phyloP scores from a whole-genome alignment of 345 rosid genomes.

The Eucalyptus curtisii region DNA sequence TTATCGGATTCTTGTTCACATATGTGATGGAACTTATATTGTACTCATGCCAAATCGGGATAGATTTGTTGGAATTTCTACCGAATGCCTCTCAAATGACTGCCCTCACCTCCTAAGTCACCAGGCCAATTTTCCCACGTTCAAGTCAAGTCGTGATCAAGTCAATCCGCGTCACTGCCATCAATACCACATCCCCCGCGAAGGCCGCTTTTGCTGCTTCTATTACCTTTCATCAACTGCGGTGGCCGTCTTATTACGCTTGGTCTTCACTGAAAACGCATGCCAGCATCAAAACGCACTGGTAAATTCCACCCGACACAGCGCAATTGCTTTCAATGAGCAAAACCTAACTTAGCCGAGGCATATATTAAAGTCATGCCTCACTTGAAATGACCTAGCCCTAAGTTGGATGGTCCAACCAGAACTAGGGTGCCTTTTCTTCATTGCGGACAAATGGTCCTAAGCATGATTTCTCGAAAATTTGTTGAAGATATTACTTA shows the following conservation, averaged over 20 bases:
- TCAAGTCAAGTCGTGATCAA: not conserved
- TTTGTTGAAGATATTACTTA: not conserved
- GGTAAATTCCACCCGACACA: not conserved
- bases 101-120: not conserved
- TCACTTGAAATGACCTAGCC: not conserved
- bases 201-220: not conserved
- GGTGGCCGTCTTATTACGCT: not conserved
- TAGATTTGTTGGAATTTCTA: not conserved
- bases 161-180: not conserved
- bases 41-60: not conserved
- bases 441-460: not conserved
- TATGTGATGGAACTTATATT: not conserved
- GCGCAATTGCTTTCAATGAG: not conserved
- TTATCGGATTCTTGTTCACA: not conserved
- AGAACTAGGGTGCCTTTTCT: not conserved
- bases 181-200: not conserved
- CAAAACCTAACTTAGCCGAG: not conserved
- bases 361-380: not conserved
- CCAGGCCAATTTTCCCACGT: not conserved
- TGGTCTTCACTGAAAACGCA: not conserved
- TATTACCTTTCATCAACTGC: not conserved
- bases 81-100: not conserved
- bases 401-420: not conserved
- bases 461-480: not conserved
- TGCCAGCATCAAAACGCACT: not conserved